Conservation (phyloP, 805 yeast species). For the Ogataea siamensis region DNA sequence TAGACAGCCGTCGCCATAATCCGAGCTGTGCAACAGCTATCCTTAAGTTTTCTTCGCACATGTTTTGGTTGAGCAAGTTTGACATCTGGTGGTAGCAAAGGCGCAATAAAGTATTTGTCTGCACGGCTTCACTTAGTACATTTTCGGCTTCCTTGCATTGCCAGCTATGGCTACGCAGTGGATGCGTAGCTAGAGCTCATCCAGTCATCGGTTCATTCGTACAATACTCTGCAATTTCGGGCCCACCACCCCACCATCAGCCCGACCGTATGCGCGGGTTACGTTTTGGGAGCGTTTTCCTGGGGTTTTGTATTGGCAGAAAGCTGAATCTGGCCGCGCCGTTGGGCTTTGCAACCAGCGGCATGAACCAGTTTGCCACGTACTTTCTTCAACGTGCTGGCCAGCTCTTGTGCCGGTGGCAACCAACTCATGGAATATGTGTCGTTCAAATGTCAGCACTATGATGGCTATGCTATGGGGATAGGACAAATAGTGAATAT, state of each 20-base stretch:
- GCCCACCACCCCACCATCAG: constrained; percentile 39
- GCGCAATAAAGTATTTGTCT: constrained; percentile 15
- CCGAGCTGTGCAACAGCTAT: constrained; percentile 16
- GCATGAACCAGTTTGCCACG: constrained; percentile 43
- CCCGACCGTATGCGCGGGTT: constrained; percentile 44
- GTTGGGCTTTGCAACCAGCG: constrained; percentile 48
- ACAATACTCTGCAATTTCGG: constrained; percentile 42
- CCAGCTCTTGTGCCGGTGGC: constrained; percentile 49
- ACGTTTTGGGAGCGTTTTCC: constrained; percentile 47
- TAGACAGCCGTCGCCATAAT: constrained; percentile 12
- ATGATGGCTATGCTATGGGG: constrained; percentile 43
- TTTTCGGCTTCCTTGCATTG: constrained; percentile 41
- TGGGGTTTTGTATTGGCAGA: constrained; percentile 57
- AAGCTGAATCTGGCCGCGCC: constrained; percentile 44
- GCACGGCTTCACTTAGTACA: constrained; percentile 51
- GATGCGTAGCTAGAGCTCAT: constrained; percentile 45
- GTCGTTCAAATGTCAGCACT: constrained; percentile 47
- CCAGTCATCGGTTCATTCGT: constrained; percentile 42
- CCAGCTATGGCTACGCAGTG: constrained; percentile 50
- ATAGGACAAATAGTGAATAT: constrained; percentile 40
- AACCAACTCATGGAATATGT: constrained; percentile 49
- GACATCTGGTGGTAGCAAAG: constrained; percentile 18
- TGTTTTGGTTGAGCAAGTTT: constrained; percentile 12
- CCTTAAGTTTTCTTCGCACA: constrained; percentile 15
- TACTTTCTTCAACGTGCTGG: constrained; percentile 44